These are phyloP conservation scores for Pholiota adiposa DNA, from an alignment of 1,284 basidiomycete genomes.

Conservation along the genomic window DNA sequence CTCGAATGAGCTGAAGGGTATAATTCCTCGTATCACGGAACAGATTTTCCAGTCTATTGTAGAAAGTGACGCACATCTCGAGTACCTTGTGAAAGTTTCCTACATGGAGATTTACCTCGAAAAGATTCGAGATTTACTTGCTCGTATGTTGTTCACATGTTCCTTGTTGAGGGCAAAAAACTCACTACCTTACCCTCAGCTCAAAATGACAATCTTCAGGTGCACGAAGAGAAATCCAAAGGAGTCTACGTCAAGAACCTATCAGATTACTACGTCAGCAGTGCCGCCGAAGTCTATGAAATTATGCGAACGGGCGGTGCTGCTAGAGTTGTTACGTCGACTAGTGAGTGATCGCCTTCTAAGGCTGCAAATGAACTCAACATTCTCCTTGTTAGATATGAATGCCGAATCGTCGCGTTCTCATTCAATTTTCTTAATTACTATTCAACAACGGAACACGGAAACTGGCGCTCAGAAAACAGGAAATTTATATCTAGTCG, in stretches of 20 bases:
- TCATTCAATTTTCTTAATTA: conserved; percentile 98
- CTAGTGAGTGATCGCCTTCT: conserved; percentile 69
- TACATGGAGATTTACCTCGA: conserved; percentile 99
- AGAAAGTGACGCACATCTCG: conserved; percentile 92
- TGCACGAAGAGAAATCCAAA: conserved; percentile 97
- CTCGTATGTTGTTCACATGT: conserved; percentile 67
- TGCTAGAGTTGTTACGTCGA: conserved; percentile 92
- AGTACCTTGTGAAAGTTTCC: conserved; percentile 99
- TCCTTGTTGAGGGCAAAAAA: background rate
- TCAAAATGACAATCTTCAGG: conserved; percentile 97
- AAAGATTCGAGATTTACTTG: conserved; percentile 92
- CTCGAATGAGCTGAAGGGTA: conserved; percentile 88
- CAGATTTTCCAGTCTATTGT: conserved; percentile 99
- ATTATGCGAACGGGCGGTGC: conserved; percentile 97
- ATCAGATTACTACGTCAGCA: conserved; percentile 98
- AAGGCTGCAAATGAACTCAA: conserved; percentile 1
- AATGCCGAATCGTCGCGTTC: conserved; percentile 99
- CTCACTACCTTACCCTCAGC: conserved; percentile 52
- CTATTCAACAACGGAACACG: conserved; percentile 95
- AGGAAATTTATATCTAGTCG: conserved; percentile 97
- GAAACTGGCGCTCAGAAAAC: conserved; percentile 96
- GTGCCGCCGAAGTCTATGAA: conserved; percentile 96
- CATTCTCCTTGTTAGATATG: conserved; percentile 74
- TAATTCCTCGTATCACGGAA: conserved; percentile 98
- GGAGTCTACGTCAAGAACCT: conserved; percentile 99